Evolutionary conservation across 805 yeast genomes (phyloP), one percentile per base, ranked within the genome.

Genomic region (Saturnispora mendoncae): DNA sequence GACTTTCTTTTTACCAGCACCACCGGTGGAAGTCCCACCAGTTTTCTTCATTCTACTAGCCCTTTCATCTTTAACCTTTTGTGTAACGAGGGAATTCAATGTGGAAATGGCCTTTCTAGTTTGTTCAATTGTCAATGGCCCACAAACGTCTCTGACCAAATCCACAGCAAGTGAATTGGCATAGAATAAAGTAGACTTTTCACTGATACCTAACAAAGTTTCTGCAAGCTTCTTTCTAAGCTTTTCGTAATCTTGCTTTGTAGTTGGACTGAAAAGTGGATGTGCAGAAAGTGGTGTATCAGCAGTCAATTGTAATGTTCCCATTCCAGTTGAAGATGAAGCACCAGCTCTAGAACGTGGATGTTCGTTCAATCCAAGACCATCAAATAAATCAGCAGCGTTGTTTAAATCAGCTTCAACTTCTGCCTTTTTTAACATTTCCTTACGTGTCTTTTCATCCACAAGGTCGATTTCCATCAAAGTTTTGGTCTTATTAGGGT

Each of bases 1-100:
- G 44, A 86, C 95, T 76, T 88, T 90, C 76, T 83, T 82, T 74
- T 88, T 87, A 64, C 95, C 94, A 29, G 94, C 92, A 59, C 96
- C 96, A 54, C 94, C 94, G 19, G 85, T 75, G 30, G 90, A 76
- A 21, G 94, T 83, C 49, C 90, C 92, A 47, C 92, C 90, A 42
- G 84, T 71, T 59, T 79, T 81, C 52, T 82, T 75, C 54, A 84
- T 66, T 61, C 96, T 78, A 20, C 84, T 86, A 55, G 76, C 84
- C 69, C 97, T 84, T 66, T 90, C 97, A 42, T 81, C 82, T 58
- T 80, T 81, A 62, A 80, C 86, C 66, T 90, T 90, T 43, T 87
- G 94, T 55, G 82, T 87, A 47, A 82, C 68, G 42, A 80, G 61
- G 4, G 88, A 90, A 51, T 77, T 84, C 56, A 90, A 68, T 0